Conservation (phyloP, 495 filamentous ascomycete species). For the Tuber calosporum region DNA sequence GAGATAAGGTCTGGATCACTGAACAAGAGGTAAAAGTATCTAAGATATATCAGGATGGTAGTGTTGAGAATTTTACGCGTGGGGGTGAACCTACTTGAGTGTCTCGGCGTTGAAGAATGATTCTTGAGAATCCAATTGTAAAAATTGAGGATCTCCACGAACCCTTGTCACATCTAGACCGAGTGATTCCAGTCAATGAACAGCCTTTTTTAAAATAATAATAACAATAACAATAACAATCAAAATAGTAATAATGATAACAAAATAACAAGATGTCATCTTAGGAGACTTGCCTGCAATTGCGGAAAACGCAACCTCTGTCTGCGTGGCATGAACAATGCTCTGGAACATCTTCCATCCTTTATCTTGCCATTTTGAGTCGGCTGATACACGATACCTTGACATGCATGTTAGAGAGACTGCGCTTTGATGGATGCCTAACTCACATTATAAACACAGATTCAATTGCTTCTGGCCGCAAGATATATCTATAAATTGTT, state of each 20-base stretch:
- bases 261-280: neutral
- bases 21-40: slow-evolving; percentile 91
- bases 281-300: slow-evolving; percentile 39
- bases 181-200: slow-evolving; percentile 5
- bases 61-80: slow-evolving; percentile 7
- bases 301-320: slow-evolving; percentile 49
- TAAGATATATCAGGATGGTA: slow-evolving; percentile 68
- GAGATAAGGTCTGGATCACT: slow-evolving; percentile 60
- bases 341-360: slow-evolving; percentile 57
- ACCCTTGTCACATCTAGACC: slow-evolving; percentile 23
- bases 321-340: slow-evolving; percentile 46
- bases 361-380: slow-evolving; percentile 51
- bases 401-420: slow-evolving; percentile 19
- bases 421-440: neutral
- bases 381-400: slow-evolving; percentile 54
- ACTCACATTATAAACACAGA: slow-evolving; percentile 52
- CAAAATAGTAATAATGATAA: no score
- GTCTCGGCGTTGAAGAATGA: slow-evolving; percentile 51
- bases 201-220: neutral
- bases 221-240: no score
- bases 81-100: slow-evolving; percentile 44
- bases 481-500: slow-evolving; percentile 42
- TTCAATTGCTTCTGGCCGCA: slow-evolving; percentile 59
- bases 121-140: slow-evolving; percentile 42
- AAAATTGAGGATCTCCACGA: slow-evolving; percentile 19